A percentile compares a stretch with the other conserved stretches of the same genome.
These are phyloP conservation scores for Pleoardoris graminearum DNA, from an alignment of 2,329 filamentous ascomycete species.

Conservation along the genomic window DNA sequence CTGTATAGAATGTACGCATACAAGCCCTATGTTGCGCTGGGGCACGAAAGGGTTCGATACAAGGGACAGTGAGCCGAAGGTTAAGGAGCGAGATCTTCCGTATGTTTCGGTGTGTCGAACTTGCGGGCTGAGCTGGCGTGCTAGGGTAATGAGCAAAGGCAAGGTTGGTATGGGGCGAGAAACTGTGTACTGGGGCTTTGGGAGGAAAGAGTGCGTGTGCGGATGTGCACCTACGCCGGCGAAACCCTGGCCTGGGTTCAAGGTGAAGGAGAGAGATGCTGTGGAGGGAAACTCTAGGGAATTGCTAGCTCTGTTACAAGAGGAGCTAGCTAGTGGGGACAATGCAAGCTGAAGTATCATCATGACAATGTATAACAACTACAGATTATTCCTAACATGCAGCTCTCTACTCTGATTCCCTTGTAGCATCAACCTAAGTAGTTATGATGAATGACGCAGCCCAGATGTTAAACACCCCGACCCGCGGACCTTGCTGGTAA, in stretches of 20 bases:
- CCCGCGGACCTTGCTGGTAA: too few relatives aligned
- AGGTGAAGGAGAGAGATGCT: background rate
- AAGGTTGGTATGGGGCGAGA: background rate
- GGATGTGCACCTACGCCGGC: background rate
- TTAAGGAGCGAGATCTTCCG: background rate
- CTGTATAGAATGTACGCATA: background rate
- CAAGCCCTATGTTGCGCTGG: background rate
- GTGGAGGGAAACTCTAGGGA: background rate
- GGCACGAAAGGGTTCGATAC: background rate
- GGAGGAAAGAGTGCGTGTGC: background rate
- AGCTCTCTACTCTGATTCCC: too few relatives aligned
- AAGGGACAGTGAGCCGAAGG: too few relatives aligned
- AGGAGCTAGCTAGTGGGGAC: background rate
- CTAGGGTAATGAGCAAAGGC: background rate
- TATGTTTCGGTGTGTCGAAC: background rate
- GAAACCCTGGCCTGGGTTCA: background rate
- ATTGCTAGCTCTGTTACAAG: background rate
- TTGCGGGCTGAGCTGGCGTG: slow-evolving; percentile 4
- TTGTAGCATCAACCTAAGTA: too few relatives aligned
- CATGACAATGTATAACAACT: background rate
- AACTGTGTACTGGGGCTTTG: background rate
- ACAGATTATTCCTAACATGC: background rate
- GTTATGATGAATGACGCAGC: too few relatives aligned
- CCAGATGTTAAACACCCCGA: too few relatives aligned
- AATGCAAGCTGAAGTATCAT: background rate